Conservation (phyloP, 129 eudicot species). For the Tagetes patula region DNA sequence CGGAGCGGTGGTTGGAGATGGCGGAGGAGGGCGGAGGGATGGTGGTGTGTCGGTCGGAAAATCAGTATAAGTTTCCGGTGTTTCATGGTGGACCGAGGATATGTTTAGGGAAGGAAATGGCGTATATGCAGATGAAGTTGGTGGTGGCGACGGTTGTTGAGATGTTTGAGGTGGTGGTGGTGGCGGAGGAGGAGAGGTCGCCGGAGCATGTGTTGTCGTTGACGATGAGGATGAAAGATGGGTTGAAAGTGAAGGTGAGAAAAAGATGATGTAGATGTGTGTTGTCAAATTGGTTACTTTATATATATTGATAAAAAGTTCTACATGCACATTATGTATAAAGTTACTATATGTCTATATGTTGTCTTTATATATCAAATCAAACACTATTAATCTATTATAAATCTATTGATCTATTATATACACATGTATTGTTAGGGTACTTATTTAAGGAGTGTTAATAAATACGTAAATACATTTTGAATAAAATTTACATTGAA, state of each 20-base stretch:
- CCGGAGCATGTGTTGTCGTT: conserved; percentile 65
- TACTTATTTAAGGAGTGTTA: too few species aligned
- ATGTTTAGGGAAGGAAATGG: conserved; percentile 87
- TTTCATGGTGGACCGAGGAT: conserved; percentile 79
- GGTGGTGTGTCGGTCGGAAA: conserved; percentile 44
- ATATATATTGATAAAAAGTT: too few species aligned
- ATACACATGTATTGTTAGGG: too few species aligned
- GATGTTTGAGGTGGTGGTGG: conserved; percentile 41
- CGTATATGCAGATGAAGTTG: conserved; percentile 83
- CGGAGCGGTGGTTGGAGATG: conserved; percentile 78
- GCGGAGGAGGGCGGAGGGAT: conserved; percentile 20
- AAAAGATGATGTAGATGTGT: conserved; percentile 19
- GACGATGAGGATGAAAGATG: conserved; percentile 78
- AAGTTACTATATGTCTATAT: too few species aligned
- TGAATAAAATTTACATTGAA: too few species aligned
- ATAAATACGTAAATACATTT: too few species aligned
- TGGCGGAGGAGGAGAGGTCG: conserved; percentile 29
- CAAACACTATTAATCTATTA: too few species aligned
- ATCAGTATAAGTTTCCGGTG: conserved; percentile 57
- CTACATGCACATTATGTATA: too few species aligned
- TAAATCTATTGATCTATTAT: too few species aligned
- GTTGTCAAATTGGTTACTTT: too few species aligned
- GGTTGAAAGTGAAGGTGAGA: conserved; percentile 42
- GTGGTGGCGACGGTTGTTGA: conserved; percentile 67
- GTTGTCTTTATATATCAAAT: too few species aligned